Base-by-base conservation (phyloP, 2,329 filamentous ascomycete species). In the Ploettnerulaceae sp. region DNA sequence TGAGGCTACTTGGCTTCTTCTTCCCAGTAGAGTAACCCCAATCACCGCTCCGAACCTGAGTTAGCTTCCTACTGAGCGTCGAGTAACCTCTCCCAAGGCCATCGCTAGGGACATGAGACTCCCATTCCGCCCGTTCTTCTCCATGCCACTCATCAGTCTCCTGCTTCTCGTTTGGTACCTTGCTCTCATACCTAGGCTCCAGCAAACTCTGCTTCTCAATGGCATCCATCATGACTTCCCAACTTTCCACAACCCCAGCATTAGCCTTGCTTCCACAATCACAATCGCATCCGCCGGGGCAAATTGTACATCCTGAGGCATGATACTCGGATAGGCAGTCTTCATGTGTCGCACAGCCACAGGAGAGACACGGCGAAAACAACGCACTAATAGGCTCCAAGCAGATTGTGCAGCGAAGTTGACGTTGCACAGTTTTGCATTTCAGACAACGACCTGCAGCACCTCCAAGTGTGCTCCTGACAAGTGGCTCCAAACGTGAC, bases 231-330 rank as follows among this genome's bases (percentile, higher is more conserved):
- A 78, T 69, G 3, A 76, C 77, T 0, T 74, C 72, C 75, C 79
- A 81, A 15, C 75, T 78, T 61, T 82, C 80, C 7, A 82, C 73
- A 31, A 78, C 69, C 1, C 77, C 79, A 36, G 68, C 71, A 47
- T 67, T 69, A 1, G 79, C 78, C 52, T 81, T 74, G 11, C 74
- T 69, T 0, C 74, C 69, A 55, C 81, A 84, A 48, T 76, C 69
- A 57, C 81, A 84, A 59, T 83, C 81, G 57, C 83, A 81, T 1
- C 79, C 80, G 0, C 77, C 79, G 0, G 80, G 77, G 46, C 81
- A 84, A 36, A 73, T 64, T 1, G 66, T 72, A 61, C 80, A 76
- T 17, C 61, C 61, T 12, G 41, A 41, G 2, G 48, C 48, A 25
- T 62, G 61, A 41, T 64, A 64, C 26, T 56, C 53, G 5, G 49